Evolutionary conservation across 2,329 filamentous ascomycete species (phyloP).

Genomic region (Beauveria sp.): DNA sequence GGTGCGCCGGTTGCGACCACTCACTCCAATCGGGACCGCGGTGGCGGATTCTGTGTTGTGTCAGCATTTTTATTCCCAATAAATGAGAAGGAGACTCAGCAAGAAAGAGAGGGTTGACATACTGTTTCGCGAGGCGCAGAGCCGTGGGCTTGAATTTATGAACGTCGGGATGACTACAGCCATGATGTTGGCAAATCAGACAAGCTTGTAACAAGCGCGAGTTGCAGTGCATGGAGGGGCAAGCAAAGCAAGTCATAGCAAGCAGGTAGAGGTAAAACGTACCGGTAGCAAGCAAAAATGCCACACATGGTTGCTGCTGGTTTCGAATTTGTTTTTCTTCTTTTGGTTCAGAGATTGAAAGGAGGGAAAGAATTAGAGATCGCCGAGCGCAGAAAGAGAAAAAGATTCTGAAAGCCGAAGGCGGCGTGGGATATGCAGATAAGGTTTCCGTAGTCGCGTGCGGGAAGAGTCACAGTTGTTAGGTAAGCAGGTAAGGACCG

Average conservation of each 20-base stretch:
- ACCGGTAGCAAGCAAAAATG: constrained; percentile 94
- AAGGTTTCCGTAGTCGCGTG: not conserved
- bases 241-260: constrained; percentile 14
- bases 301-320: constrained; percentile 70
- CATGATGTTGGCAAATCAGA: constrained; percentile 17
- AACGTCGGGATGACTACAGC: constrained; percentile 74
- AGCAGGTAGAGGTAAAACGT: constrained; percentile 29
- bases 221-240: constrained; percentile 7
- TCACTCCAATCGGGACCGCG: constrained; percentile 98
- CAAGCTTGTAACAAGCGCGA: constrained; percentile 2
- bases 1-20: constrained; percentile 28
- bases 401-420: constrained; percentile 8
- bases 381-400: not conserved
- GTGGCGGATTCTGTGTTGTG: constrained; percentile 67
- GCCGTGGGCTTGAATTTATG: constrained; percentile 94
- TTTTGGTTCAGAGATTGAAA: not conserved
- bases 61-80: not conserved
- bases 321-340: not conserved
- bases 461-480: constrained; percentile 2
- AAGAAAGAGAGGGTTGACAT: constrained; percentile 33
- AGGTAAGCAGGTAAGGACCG: no score
- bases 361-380: constrained; percentile 4
- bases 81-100: not conserved
- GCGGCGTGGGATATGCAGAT: constrained; percentile 8
- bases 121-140: constrained; percentile 90